Evolutionary conservation across 768 basidiomycete genomes (phyloP).

Genomic region (Zangia roseola): DNA sequence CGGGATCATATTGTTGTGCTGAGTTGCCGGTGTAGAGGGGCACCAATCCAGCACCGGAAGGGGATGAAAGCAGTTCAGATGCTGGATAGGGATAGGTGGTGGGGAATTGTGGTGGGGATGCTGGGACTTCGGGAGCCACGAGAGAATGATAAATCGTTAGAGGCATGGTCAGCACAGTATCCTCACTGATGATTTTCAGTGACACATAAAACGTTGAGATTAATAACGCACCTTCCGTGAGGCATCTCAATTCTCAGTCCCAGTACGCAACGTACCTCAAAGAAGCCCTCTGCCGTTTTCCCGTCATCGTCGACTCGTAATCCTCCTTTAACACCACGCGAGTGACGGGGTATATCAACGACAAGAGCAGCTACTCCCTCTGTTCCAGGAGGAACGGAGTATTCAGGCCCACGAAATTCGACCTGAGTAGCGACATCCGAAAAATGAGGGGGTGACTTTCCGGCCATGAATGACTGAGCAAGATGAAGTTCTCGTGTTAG

Average conservation of each 20-base stretch:
- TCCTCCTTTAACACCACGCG: slow-evolving; percentile 66
- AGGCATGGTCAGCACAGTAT: slow-evolving; percentile 63
- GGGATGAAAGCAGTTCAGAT: slow-evolving; percentile 25
- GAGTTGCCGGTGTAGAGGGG: slow-evolving; percentile 9
- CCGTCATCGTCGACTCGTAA: slow-evolving; percentile 51
- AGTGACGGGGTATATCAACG: slow-evolving; percentile 70
- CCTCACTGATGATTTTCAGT: slow-evolving; percentile 51
- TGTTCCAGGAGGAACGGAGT: slow-evolving; percentile 66
- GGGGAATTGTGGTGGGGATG: slow-evolving; percentile 25
- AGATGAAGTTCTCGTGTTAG: slow-evolving; percentile 62
- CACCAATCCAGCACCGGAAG: slow-evolving; percentile 15
- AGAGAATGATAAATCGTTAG: slow-evolving; percentile 62
- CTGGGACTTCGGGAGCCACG: slow-evolving; percentile 45
- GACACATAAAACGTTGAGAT: slow-evolving; percentile 6
- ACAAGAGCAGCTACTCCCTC: slow-evolving; percentile 81
- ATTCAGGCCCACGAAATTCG: slow-evolving; percentile 72
- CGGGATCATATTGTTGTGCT: slow-evolving; percentile 8
- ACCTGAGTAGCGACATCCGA: slow-evolving; percentile 69
- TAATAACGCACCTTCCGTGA: slow-evolving; percentile 55
- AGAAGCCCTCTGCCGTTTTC: slow-evolving; percentile 50
- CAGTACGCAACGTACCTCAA: slow-evolving; percentile 67
- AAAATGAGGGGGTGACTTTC: slow-evolving; percentile 38
- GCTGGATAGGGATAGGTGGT: slow-evolving; percentile 19
- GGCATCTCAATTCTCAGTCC: slow-evolving; percentile 63
- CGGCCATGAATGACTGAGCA: slow-evolving; percentile 34